These are phyloP conservation scores for Piedraia hortae DNA, from an alignment of 2,329 filamentous ascomycete species.

Conservation along the genomic window DNA sequence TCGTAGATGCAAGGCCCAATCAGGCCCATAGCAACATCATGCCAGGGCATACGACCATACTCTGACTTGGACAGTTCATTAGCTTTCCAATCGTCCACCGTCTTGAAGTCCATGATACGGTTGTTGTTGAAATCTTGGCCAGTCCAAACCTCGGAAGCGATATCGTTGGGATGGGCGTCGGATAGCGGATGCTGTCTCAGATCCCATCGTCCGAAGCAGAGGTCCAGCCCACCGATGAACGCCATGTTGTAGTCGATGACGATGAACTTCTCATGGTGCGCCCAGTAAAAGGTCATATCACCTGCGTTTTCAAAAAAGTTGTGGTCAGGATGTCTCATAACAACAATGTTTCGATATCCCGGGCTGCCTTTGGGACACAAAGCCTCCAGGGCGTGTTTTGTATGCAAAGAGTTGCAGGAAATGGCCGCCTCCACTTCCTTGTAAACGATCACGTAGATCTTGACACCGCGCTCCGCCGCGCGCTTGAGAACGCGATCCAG, in stretches of 20 bases:
- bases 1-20: slow-evolving; percentile 75
- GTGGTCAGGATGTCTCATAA: slow-evolving; percentile 84
- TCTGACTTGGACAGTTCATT: slow-evolving; percentile 83
- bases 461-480: slow-evolving; percentile 70
- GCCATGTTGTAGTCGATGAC: slow-evolving; percentile 76
- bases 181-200: slow-evolving; percentile 57
- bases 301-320: slow-evolving; percentile 80
- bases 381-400: slow-evolving; percentile 55
- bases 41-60: slow-evolving; percentile 92
- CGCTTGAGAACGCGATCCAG: slow-evolving; percentile 70
- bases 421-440: slow-evolving; percentile 40
- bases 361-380: slow-evolving; percentile 59
- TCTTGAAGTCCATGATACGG: slow-evolving; percentile 81
- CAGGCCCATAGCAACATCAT: slow-evolving; percentile 82
- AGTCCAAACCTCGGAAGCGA: slow-evolving; percentile 65
- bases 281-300: slow-evolving; percentile 95
- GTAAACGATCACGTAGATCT: slow-evolving; percentile 84
- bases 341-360: slow-evolving; percentile 63
- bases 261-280: slow-evolving; percentile 93
- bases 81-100: slow-evolving; percentile 70
- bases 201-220: slow-evolving; percentile 94
- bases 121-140: slow-evolving; percentile 98
- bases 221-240: slow-evolving; percentile 79
- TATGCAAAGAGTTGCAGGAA: slow-evolving; percentile 80
- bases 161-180: slow-evolving; percentile 63